Conservation (phyloP, 176 grass and related monocot species). For the Stipa capillata region DNA sequence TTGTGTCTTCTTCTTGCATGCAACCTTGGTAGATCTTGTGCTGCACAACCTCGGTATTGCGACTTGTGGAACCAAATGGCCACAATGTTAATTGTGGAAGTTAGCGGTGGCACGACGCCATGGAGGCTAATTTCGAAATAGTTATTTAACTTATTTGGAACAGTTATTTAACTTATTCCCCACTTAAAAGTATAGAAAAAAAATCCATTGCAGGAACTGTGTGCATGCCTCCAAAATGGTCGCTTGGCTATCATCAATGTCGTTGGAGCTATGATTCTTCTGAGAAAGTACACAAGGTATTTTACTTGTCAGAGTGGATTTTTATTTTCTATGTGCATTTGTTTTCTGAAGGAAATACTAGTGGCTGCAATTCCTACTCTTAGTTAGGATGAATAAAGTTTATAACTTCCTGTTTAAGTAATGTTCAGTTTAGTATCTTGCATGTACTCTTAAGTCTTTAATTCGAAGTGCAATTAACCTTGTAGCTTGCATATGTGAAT, state of each 20-base stretch:
- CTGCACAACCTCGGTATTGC: no score
- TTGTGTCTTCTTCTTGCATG: no score
- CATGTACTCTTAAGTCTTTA: not conserved
- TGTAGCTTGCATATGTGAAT: not conserved
- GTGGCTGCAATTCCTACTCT: not conserved
- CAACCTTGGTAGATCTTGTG: no score
- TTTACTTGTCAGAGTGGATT: not conserved
- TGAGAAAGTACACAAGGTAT: slow-evolving; percentile 85
- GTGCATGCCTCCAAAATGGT: slow-evolving; percentile 95
- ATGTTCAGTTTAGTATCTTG: slow-evolving; percentile 1
- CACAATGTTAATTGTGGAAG: no score
- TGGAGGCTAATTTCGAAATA: no score
- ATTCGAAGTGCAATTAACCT: not conserved
- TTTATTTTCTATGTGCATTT: not conserved
- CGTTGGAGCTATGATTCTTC: slow-evolving; percentile 89
- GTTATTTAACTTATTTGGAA: no score
- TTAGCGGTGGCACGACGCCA: no score
- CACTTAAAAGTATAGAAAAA: not conserved
- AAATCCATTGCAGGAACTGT: slow-evolving; percentile 52
- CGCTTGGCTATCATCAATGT: slow-evolving; percentile 95
- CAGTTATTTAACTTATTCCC: slow-evolving; percentile 6
- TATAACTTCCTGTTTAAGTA: not conserved
- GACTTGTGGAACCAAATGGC: no score
- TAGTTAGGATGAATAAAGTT: not conserved
- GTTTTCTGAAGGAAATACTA: slow-evolving; percentile 3